Evolutionary conservation across 805 yeast genomes (phyloP), one percentile per base, ranked within the genome.

Genomic region (Candida alai): DNA sequence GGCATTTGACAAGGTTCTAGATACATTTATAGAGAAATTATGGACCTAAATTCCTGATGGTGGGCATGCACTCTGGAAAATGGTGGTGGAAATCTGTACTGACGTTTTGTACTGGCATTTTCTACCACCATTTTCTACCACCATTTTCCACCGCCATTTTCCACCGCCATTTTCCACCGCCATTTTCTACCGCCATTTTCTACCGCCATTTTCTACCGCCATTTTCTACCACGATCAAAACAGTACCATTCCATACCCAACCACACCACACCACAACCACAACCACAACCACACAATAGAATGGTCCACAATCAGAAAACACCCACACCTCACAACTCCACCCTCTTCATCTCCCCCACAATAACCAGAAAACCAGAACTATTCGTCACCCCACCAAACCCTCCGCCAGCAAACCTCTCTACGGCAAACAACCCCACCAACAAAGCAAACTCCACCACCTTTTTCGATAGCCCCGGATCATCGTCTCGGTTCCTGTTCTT

Each of bases 331-430:
- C 83, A 80, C 52, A 80, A 75, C 42, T 82, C 90, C 1, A 81
- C 88, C 4, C 57, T 84, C 30, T 80, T 80, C 18, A 81, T 84
- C 18, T 81, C 89, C 3, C 90, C 93, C 0, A 62, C 77, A 45
- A 65, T 82, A 19, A 60, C 67, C 46, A 60, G 58, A 15, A 60
- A 57, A 43, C 62, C 51, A 21, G 72, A 71, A 32, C 40, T 66
- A 11, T 59, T 70, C 34, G 51, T 70, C 15, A 68, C 76, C 2
- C 74, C 76, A 7, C 76, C 75, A 14, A 71, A 68, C 37, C 76
- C 73, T 7, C 58, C 44, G 3, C 6, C 21, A n/a, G 11, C 24
- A 17, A n/a, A n/a, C n/a, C n/a, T n/a, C n/a, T n/a, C n/a, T n/a
- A n/a, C n/a, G n/a, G n/a, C n/a, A n/a, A n/a, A n/a, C n/a, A n/a